Evolutionary conservation across 352 stramenopile species (phyloP).

Genomic region (Phytophthora cajani): DNA sequence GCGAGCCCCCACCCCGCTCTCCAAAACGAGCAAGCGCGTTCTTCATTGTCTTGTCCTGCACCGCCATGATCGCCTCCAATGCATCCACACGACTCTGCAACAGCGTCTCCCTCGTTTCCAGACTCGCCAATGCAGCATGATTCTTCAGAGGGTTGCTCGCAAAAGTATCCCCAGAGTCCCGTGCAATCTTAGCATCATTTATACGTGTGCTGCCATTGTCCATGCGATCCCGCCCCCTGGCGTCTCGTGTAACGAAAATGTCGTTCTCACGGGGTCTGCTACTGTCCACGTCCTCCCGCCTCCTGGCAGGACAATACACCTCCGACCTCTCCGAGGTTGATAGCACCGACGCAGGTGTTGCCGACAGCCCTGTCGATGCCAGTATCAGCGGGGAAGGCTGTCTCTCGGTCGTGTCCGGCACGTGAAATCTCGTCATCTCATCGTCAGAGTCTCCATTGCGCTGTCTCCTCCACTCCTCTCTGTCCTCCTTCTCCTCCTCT

Average conservation of each 20-base stretch:
- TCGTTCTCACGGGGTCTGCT: slow-evolving; percentile 6
- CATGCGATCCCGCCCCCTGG: no score
- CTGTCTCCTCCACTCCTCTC: neutral
- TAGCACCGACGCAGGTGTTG: neutral
- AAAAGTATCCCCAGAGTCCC: neutral
- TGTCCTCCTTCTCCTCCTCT: neutral
- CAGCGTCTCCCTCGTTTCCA: slow-evolving; percentile 26
- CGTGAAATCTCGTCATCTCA: slow-evolving; percentile 4
- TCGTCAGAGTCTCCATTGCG: neutral
- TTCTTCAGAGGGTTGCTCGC: neutral
- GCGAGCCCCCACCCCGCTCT: slow-evolving; percentile 5
- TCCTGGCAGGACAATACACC: neutral
- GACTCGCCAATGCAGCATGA: neutral
- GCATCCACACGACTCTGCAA: slow-evolving; percentile 57
- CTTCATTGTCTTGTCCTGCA: slow-evolving; percentile 66
- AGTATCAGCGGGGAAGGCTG: slow-evolving; percentile 8
- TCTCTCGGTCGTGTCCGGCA: neutral
- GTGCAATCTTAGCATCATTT: neutral
- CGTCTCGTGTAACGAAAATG: neutral
- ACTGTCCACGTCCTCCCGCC: neutral
- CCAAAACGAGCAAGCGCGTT: slow-evolving; percentile 40
- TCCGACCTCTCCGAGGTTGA: neutral
- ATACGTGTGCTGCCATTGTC: no score
- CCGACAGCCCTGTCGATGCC: neutral
- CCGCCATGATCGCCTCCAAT: slow-evolving; percentile 59